Evolutionary conservation across 257 asterid genomes (phyloP), one percentile per base, ranked within the genome.

Genomic region (Capsicum rhomboideum): DNA sequence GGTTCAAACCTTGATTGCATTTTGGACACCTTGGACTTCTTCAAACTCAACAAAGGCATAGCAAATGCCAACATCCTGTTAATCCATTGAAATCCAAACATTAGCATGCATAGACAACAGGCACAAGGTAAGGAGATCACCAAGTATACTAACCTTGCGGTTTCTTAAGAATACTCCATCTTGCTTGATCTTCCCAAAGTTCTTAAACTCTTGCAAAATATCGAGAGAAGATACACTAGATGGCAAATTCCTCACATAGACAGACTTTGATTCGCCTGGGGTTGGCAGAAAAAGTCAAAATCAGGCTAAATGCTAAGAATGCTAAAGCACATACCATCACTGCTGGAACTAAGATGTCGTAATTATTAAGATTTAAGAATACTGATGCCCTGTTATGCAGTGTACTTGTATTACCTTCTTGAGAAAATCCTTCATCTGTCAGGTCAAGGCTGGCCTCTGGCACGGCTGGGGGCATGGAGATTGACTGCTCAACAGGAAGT

Each of bases 41-140:
- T 92, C 98, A 87, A 92, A 95, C 90, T 95, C 98, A 34, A 94
- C 97, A 87, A 95, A 94, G 67, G 98, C 99, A 85, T 88, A 94
- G 86, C 97, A 94, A 80, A 93, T 92, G 78, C 94, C 97, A 80
- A 91, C 83, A 77, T 93, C 97, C 99, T 95, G 93, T 81, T 42
- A 72, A 86, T 50, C 89, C 87, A 21, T 79, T 84, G 61, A 69
- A 85, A 71, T 82, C 68, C 86, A 34, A 88, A 90, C 84, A 59
- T 86, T 37, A 80, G n/a, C 61, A 80, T 17, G 54, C 21, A n/a
- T 34, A 58, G 29, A 84, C 52, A 69, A 31, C 21, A 42, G 66
- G 82, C 53, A 58, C 81, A 80, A 6, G 67, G 69, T 54, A 56
- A 74, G 69, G 71, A 49, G 53, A 74, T 54, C 55, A 79, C 55